Base-by-base conservation (phyloP, 2,329 filamentous ascomycete genomes). In the Cercospora nicotianae region DNA sequence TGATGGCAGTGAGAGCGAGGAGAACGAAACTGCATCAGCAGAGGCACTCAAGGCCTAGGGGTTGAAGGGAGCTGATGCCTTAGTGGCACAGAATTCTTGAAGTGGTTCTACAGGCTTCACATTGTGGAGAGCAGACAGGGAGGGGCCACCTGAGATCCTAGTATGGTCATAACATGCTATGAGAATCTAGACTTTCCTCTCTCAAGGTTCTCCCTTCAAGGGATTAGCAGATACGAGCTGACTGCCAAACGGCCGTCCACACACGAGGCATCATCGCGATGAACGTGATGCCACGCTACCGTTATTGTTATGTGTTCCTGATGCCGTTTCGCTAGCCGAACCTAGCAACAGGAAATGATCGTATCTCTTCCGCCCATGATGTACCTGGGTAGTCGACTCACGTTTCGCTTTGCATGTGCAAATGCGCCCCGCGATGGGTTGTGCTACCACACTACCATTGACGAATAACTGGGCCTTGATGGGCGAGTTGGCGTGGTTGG, bases 1-100 rank as follows among this genome's bases (percentile, higher is more conserved):
- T 59, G 65, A 67, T 57, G 53, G 53, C 58, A 60, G 63, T 26
- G 62, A 53, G 16, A 63, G 57, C 57, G 58, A 59, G 28, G 36
- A 48, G 13, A 33, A 64, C n/a, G 31, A 58, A 2, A 12, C n/a
- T 23, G 13, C 13, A n/a, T 10, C 30, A 12, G n/a, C 28, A 58
- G 61, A 39, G 5, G 48, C 12, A 55, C 48, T 64, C 61, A 39
- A 57, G 20, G 23, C 28, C 20, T 57, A 16, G 4, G 45, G 18
- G 3, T 20, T 2, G 45, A 12, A 13, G 20, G 13, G 36, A 39
- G 36, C 36, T n/a, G 36, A n/a, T 39, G 6, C 6, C 5, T 20
- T 18, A 23, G 45, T 48, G 42, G n/a, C 8, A 10, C 42, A 20
- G n/a, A 23, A 23, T 51, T 23, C 45, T 51, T 12, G 45, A 51